Evolutionary conservation across 2,329 filamentous ascomycete genomes (phyloP).

Genomic region (Emmonsia crescens): DNA sequence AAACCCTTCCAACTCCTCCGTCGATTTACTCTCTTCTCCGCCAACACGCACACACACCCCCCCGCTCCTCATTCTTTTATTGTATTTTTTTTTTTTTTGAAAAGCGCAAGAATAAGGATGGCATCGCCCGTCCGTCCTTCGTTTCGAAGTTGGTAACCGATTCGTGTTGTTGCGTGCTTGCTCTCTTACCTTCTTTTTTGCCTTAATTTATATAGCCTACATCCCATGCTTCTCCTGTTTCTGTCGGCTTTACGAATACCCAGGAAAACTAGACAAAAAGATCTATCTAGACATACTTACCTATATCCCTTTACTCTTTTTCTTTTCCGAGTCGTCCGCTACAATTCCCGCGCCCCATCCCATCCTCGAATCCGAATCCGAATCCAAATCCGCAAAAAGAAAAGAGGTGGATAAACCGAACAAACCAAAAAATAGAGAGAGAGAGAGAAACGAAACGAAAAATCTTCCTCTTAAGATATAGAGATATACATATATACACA

Average conservation of each 20-base stretch:
- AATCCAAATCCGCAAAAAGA: neutral
- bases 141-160: neutral
- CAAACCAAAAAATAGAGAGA: too few relatives aligned
- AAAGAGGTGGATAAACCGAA: neutral
- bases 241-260: neutral
- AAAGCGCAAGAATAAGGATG: neutral
- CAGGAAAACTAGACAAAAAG: neutral
- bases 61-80: neutral
- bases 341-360: neutral
- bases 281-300: neutral
- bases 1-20: too few relatives aligned
- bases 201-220: too few relatives aligned
- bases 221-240: neutral
- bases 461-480: neutral
- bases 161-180: neutral
- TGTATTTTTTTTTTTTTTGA: neutral
- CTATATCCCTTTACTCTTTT: neutral
- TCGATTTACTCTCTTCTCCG: too few relatives aligned
- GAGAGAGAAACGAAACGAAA: neutral
- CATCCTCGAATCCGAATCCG: neutral
- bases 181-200: neutral
- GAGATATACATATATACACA: neutral
- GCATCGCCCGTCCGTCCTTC: neutral
- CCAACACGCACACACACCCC: neutral
- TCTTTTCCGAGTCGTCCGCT: neutral